Conservation (phyloP, 1,284 basidiomycete species). For the Marasmius fiardii region DNA sequence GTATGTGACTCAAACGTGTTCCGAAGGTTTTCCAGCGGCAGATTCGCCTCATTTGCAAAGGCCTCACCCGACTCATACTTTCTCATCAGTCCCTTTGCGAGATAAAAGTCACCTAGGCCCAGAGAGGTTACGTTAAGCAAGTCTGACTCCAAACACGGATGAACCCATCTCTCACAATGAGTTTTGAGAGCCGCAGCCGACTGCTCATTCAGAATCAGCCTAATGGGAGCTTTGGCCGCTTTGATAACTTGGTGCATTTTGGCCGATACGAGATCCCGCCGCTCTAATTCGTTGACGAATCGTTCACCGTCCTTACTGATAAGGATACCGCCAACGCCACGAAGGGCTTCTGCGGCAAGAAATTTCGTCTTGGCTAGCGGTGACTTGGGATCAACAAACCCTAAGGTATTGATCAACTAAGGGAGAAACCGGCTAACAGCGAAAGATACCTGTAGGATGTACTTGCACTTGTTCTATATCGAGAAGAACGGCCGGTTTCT, state of each 20-base stretch:
- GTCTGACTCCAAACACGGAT: neutral
- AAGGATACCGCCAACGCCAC: slow-evolving; percentile 82
- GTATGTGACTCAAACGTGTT: slow-evolving; percentile 61
- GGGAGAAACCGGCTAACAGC: neutral
- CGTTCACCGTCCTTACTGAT: slow-evolving; percentile 77
- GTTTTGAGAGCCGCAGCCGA: slow-evolving; percentile 82
- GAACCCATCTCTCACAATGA: slow-evolving; percentile 35
- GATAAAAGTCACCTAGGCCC: slow-evolving; percentile 72
- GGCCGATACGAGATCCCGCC: slow-evolving; percentile 78
- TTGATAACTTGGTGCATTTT: slow-evolving; percentile 60
- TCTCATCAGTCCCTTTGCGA: slow-evolving; percentile 86
- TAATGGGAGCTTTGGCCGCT: slow-evolving; percentile 75
- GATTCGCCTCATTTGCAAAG: slow-evolving; percentile 78
- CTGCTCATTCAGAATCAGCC: slow-evolving; percentile 74
- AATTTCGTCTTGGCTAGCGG: slow-evolving; percentile 79
- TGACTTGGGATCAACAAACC: slow-evolving; percentile 85
- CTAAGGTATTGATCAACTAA: slow-evolving; percentile 22
- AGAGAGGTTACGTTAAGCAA: neutral
- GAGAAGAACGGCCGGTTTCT: slow-evolving; percentile 68
- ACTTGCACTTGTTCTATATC: slow-evolving; percentile 90
- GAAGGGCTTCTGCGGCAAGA: slow-evolving; percentile 84
- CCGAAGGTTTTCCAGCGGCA: slow-evolving; percentile 59
- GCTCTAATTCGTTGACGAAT: slow-evolving; percentile 85
- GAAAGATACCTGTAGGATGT: slow-evolving; percentile 56
- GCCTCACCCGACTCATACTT: slow-evolving; percentile 67